phyloP scores from a whole-genome alignment of 2,329 filamentous ascomycete genomes.

The Thermomyces lanuginosus region DNA sequence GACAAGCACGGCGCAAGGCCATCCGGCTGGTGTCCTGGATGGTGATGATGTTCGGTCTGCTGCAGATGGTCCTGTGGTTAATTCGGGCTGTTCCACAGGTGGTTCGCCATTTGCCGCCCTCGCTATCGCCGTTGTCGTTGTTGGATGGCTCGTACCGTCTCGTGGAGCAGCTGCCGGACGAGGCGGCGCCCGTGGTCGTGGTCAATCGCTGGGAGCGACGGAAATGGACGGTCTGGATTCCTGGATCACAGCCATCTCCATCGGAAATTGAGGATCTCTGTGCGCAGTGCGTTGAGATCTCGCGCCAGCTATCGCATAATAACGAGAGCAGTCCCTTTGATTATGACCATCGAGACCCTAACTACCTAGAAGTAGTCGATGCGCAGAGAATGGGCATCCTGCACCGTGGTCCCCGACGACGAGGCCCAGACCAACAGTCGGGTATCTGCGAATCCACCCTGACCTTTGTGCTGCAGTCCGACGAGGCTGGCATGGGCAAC shows the following conservation, averaged over 20 bases:
- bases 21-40: conserved; percentile 42
- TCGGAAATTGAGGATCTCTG: conserved; percentile 56
- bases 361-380: conserved; percentile 60
- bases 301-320: conserved; percentile 40
- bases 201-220: conserved; percentile 47
- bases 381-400: too few species aligned
- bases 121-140: too few species aligned
- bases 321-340: conserved; percentile 29
- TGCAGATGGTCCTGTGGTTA: conserved; percentile 13
- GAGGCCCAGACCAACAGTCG: too few species aligned
- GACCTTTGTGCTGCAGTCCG: conserved; percentile 60
- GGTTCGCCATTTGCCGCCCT: conserved; percentile 23
- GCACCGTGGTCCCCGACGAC: too few species aligned
- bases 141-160: too few species aligned
- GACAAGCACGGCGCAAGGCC: conserved; percentile 42
- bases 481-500: conserved; percentile 60
- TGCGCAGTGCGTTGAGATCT: conserved; percentile 48
- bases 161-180: conserved; percentile 50
- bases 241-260: conserved; percentile 51
- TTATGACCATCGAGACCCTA: conserved; percentile 48
- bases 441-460: conserved; percentile 51
- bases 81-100: conserved; percentile 1
- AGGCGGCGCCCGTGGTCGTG: conserved; percentile 56
- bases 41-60: conserved; percentile 32
- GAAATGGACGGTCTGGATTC: conserved; percentile 72